phyloP scores from a whole-genome alignment of 345 rosid species.

The Populus pruinosa region DNA sequence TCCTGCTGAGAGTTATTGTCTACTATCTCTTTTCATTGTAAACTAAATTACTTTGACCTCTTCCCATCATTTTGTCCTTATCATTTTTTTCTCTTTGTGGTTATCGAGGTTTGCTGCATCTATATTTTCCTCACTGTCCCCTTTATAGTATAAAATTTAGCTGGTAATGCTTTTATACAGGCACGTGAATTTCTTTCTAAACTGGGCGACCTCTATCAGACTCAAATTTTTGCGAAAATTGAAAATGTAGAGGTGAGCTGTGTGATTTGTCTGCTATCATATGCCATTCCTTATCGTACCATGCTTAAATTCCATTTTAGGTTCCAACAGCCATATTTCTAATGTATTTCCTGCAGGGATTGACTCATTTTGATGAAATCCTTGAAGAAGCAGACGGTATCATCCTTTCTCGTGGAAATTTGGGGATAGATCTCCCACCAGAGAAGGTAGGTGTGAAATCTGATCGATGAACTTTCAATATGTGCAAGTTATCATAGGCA shows the following conservation, averaged over 20 bases:
- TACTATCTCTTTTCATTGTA: conserved; percentile 2
- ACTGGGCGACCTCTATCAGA: conserved; percentile 49
- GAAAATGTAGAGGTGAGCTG: conserved; percentile 60
- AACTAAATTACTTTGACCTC: neutral
- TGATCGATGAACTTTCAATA: neutral
- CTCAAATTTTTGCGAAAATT: conserved; percentile 64
- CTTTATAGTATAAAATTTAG: conserved; percentile 4
- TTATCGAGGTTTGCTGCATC: neutral
- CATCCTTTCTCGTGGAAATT: conserved; percentile 65
- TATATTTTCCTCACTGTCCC: conserved; percentile 1
- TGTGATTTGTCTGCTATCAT: neutral
- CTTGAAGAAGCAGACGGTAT: conserved; percentile 67
- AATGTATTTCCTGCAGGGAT: conserved; percentile 36
- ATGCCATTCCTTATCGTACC: neutral
- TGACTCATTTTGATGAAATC: conserved; percentile 68
- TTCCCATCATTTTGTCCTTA: neutral
- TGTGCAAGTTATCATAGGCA: neutral
- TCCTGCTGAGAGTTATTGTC: neutral
- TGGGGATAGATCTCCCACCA: conserved; percentile 73
- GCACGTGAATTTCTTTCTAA: conserved; percentile 55
- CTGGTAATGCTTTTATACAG: conserved; percentile 29
- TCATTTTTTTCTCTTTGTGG: neutral
- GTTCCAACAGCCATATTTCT: neutral
- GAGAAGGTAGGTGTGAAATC: conserved; percentile 49
- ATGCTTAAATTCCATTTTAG: conserved; percentile 10